These are phyloP conservation scores for Trypanosoma boissoni DNA, from an alignment of 208 protist species.

Conservation along the genomic window DNA sequence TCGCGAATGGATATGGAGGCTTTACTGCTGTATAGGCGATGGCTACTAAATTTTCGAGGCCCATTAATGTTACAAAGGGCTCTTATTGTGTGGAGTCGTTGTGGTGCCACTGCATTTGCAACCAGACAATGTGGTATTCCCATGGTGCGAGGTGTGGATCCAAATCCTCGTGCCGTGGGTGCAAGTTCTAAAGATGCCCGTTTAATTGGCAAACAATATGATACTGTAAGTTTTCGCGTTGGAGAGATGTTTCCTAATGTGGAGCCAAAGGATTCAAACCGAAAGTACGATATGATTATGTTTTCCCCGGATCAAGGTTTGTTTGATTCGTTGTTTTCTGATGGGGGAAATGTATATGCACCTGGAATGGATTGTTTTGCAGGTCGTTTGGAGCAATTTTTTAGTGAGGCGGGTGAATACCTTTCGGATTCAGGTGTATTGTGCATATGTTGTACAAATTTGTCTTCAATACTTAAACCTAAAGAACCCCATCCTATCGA, in stretches of 20 bases:
- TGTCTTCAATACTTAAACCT: constrained; percentile 66
- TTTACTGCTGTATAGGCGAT: constrained; percentile 62
- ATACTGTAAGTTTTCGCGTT: constrained; percentile 74
- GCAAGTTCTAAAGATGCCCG: constrained; percentile 52
- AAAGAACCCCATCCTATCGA: constrained; percentile 74
- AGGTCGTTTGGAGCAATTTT: constrained; percentile 80
- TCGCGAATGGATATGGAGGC: constrained; percentile 65
- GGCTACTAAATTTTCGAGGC: constrained; percentile 65
- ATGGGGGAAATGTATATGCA: constrained; percentile 41
- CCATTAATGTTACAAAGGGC: constrained; percentile 67
- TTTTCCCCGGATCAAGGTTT: constrained; percentile 78
- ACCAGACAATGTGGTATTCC: constrained; percentile 50
- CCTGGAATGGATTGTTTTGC: constrained; percentile 49
- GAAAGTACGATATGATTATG: constrained; percentile 68
- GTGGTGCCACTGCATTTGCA: constrained; percentile 54
- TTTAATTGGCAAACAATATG: constrained; percentile 29
- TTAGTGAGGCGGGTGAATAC: constrained; percentile 57
- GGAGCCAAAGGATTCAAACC: background rate
- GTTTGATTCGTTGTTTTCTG: constrained; percentile 39
- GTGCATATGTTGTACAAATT: constrained; percentile 79
- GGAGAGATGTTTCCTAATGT: constrained; percentile 57
- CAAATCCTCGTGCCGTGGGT: constrained; percentile 55
- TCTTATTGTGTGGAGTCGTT: constrained; percentile 56
- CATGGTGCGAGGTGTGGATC: constrained; percentile 79
- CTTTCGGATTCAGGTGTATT: constrained; percentile 75